Percentiles rank a stretch among this genome's conserved stretches.
Conservation (phyloP, 78 protist species). For the Mastigamoeba balamuthi region DNA sequence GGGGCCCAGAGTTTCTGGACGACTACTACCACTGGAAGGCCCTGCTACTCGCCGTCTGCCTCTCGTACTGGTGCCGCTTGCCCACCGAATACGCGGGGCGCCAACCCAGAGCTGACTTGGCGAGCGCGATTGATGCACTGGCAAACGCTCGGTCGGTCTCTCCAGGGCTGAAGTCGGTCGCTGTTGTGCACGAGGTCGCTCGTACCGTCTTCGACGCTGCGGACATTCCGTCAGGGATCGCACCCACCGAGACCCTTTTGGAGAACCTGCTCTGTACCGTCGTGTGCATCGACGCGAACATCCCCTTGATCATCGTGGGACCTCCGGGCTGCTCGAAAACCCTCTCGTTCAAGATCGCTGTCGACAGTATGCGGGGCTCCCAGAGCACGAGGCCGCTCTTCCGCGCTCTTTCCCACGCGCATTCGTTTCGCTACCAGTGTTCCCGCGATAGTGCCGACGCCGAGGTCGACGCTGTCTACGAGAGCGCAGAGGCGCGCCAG, state of each 20-base stretch:
- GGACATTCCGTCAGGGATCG: not conserved
- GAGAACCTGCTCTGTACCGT: not conserved
- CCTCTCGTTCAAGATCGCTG: not conserved
- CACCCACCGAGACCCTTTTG: not conserved
- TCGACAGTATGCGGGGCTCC: not conserved
- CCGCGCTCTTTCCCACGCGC: not conserved
- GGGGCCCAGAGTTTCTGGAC: too few species aligned
- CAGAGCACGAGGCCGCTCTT: not conserved
- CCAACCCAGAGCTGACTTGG: too few species aligned
- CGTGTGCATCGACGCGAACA: not conserved
- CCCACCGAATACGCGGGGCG: too few species aligned
- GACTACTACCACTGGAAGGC: too few species aligned
- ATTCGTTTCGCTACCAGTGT: not conserved
- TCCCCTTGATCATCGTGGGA: not conserved
- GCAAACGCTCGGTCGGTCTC: too few species aligned
- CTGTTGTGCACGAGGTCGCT: too few species aligned
- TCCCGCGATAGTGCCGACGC: not conserved
- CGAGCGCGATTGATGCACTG: too few species aligned
- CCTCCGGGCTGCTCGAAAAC: slow-evolving; percentile 2
- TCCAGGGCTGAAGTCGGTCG: too few species aligned
- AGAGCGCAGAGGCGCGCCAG: not conserved
- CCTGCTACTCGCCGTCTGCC: too few species aligned
- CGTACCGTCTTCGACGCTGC: too few species aligned
- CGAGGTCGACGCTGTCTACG: not conserved
- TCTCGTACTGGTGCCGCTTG: too few species aligned